Percentiles rank a stretch among this genome's conserved stretches.
phyloP scores from a whole-genome alignment of 805 yeast genomes.

The Peterozyma xylosa region DNA sequence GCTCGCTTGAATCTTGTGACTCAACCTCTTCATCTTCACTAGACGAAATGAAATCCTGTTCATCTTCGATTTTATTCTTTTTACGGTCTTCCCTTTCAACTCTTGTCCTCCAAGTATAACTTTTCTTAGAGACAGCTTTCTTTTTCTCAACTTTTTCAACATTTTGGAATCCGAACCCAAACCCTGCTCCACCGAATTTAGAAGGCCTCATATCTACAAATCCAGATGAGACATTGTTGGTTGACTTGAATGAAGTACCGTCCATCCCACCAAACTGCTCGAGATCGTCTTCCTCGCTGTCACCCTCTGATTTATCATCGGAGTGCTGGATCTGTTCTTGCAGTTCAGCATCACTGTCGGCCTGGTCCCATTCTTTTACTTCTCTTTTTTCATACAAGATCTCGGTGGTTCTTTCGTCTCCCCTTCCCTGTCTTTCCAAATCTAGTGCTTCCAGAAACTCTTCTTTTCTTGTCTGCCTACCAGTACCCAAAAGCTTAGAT shows the following conservation, averaged over 20 bases:
- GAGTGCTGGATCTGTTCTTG: conserved; percentile 18
- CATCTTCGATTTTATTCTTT: conserved; percentile 43
- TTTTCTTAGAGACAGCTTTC: conserved; percentile 35
- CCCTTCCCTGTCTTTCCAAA: conserved; percentile 66
- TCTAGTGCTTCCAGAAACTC: conserved; percentile 68
- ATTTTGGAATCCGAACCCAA: conserved; percentile 64
- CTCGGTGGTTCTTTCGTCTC: conserved; percentile 50
- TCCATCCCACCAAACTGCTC: conserved; percentile 3
- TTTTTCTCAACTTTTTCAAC: conserved; percentile 43
- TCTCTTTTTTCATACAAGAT: conserved; percentile 65
- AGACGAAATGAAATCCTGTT: conserved; percentile 44
- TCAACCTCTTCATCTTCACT: conserved; percentile 17
- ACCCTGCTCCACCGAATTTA: conserved; percentile 50
- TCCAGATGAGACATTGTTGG: conserved; percentile 24
- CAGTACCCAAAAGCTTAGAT: conserved; percentile 73
- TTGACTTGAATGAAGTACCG: conserved; percentile 19
- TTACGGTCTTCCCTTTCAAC: conserved; percentile 39
- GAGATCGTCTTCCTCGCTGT: background rate
- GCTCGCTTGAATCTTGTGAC: conserved; percentile 9
- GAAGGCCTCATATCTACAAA: conserved; percentile 71
- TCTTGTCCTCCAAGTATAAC: conserved; percentile 69
- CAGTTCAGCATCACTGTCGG: conserved; percentile 19
- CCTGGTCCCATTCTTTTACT: conserved; percentile 53
- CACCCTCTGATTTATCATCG: conserved; percentile 3
- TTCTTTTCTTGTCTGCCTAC: conserved; percentile 59